Evolutionary conservation across 129 eudicot species (phyloP).

Genomic region (Lactuca saligna): DNA sequence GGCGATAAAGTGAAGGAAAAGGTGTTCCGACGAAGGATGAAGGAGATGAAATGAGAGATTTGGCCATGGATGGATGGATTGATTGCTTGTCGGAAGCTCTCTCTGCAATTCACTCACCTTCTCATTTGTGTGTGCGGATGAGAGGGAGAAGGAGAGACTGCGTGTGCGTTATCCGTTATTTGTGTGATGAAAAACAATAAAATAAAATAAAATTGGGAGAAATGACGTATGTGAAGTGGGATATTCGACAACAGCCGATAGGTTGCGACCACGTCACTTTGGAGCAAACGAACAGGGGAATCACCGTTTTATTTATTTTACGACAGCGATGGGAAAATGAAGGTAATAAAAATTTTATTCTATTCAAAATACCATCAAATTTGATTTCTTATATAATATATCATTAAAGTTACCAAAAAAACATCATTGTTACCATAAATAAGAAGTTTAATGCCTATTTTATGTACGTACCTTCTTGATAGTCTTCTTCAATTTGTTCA

Average conservation of each 20-base stretch:
- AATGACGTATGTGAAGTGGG: slow-evolving; percentile 34
- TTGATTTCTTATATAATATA: too few relatives aligned
- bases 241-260: slow-evolving; percentile 24
- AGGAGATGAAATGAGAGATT: slow-evolving; percentile 72
- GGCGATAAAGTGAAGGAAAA: slow-evolving; percentile 51
- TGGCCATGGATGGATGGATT: slow-evolving; percentile 61
- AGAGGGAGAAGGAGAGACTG: slow-evolving; percentile 27
- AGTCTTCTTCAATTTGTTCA: too few relatives aligned
- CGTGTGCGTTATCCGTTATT: slow-evolving; percentile 40
- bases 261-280: slow-evolving; percentile 14
- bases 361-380: too few relatives aligned
- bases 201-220: neutral
- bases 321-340: too few relatives aligned
- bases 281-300: neutral
- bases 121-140: slow-evolving; percentile 31
- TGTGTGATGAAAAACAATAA: slow-evolving; percentile 22
- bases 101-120: slow-evolving; percentile 24
- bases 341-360: too few relatives aligned
- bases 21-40: slow-evolving; percentile 62
- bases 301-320: neutral
- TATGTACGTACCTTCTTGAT: too few relatives aligned
- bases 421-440: too few relatives aligned
- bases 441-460: too few relatives aligned
- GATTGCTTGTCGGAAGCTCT: slow-evolving; percentile 11
- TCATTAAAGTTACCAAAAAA: too few relatives aligned